Evolutionary conservation across 768 basidiomycete genomes (phyloP).

Genomic region (Mycena alexandri): DNA sequence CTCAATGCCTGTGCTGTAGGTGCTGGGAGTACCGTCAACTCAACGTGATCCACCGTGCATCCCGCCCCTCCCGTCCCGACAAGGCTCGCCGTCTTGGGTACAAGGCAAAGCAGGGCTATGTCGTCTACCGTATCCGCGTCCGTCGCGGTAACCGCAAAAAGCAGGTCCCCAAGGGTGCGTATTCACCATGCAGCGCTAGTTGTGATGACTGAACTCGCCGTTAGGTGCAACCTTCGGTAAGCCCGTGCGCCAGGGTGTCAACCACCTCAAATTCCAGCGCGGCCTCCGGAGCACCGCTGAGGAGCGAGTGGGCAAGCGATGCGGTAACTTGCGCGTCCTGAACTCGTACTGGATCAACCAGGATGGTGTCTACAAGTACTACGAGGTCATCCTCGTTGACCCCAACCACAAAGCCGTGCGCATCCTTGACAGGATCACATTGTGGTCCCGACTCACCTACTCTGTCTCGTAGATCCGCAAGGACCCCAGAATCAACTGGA

Average conservation of each 20-base stretch:
- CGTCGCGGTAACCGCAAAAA: constrained; percentile 99
- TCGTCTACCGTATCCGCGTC: constrained; percentile 97
- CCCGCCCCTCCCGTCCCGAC: constrained; percentile 98
- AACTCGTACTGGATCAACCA: constrained; percentile 99
- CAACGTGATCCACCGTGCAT: constrained; percentile 98
- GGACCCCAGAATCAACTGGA: constrained; percentile 99
- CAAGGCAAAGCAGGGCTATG: constrained; percentile 99
- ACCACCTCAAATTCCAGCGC: constrained; percentile 98
- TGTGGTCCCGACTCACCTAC: constrained; percentile 1
- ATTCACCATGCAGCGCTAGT: background rate
- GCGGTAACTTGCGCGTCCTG: constrained; percentile 95
- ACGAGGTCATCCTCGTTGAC: constrained; percentile 98
- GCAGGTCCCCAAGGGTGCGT: constrained; percentile 94
- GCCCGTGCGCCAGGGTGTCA: constrained; percentile 99
- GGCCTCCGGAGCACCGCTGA: constrained; percentile 94
- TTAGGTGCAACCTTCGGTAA: constrained; percentile 98
- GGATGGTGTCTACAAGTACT: constrained; percentile 99
- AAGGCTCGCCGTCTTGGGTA: constrained; percentile 99
- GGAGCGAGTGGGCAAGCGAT: constrained; percentile 97
- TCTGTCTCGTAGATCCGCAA: constrained; percentile 80
- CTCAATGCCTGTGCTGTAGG: constrained; percentile 51
- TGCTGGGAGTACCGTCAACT: constrained; percentile 99
- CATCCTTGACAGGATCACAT: constrained; percentile 25
- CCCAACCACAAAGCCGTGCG: constrained; percentile 93
- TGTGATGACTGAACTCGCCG: background rate